Base-by-base conservation (phyloP, 768 basidiomycete species). In the Cystobasidium tubakii region DNA sequence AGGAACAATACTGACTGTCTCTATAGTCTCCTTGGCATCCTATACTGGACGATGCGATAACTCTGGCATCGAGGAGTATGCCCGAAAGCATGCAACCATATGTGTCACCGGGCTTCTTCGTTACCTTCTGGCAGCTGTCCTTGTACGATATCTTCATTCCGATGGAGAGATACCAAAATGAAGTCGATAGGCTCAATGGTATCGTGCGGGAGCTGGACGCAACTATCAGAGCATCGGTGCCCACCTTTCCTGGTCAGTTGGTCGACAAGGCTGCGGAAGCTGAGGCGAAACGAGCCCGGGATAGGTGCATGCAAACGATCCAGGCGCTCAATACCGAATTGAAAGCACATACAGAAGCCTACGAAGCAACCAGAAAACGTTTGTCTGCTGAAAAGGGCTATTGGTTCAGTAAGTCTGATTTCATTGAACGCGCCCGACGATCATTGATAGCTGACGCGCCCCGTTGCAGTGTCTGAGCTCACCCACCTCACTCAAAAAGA, bases 91-190 rank as follows among this genome's bases (percentile, higher is more conserved):
- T 46, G 23, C 42, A 53, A 33, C n/a, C 50, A 2, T 53, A 67
- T 36, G 10, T 65, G 46, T 33, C 53, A 1, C 88, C 92, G 33
- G 90, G 88, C 1, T 98, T 99, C 82, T 97, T 93, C 79, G 82
- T 91, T 57, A 92, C 94, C 1, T 99, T 97, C 83, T 99, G 96
- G 96, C 94, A 97, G 80, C 82, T 98, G 65, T 89, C 91, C 0
- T 89, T 90, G 39, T 91, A 92, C 78, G 96, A 99, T 81, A 84
- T 98, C 39, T 83, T 86, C 0, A 89, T 90, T 15, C 92, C 94
- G 0, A 84, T 85, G 21, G 79, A 86, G 6, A 86, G 86, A 74
- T 99, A 98, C 75, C 88, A 90, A 55, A 88, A 90, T 78, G 90
- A 92, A 78, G 86, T 86, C 34, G 84, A 85, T 29, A 78, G 81